Base-by-base conservation (phyloP, 257 asterid species). In the Cinchona pubescens region DNA sequence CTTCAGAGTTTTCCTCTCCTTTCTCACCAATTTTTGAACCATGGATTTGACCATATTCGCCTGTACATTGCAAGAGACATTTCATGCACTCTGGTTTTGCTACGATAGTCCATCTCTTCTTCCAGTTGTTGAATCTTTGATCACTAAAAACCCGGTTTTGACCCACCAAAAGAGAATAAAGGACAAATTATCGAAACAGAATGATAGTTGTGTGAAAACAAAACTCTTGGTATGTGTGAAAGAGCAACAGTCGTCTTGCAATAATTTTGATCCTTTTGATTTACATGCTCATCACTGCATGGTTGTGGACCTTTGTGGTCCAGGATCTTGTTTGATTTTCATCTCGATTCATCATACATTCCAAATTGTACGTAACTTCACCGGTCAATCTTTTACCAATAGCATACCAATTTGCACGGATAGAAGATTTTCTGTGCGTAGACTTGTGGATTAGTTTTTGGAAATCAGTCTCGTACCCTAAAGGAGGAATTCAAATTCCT, bases 251-350 rank as follows among this genome's bases (percentile, higher is more conserved):
- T 46, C 14, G 21, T 38, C 9, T 12, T 25, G 74, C 73, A 49
- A 30, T 76, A 30, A 9, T 23, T 38, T 56, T 72, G 55, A 69
- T 27, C 35, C 7, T 16, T 67, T 42, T 55, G 74, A 16, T 49
- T 53, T 16, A 12, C n/a, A 38, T 40, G 74, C 23, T 27, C 58
- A 37, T 23, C 61, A 55, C 12, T 2, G 40, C 19, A 25, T 13
- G 15, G 67, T 3, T 34, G 19, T 0, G 3, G 15, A 55, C 60
- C 29, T 19, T n/a, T 21, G 74, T 75, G 79, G 67, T 75, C 67
- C 79, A 15, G 32, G 51, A 46, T 25, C 32, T 75, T 76, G 49
- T 76, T 55, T 51, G 68, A 43, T 66, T 71, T n/a, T 77, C 75
- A 75, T 38, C 75, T 71, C 63, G 32, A 18, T 40, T 13, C 67